Evolutionary conservation across 768 basidiomycete genomes (phyloP), one percentile per base, ranked within the genome.

Genomic region (Suillus occidentalis): DNA sequence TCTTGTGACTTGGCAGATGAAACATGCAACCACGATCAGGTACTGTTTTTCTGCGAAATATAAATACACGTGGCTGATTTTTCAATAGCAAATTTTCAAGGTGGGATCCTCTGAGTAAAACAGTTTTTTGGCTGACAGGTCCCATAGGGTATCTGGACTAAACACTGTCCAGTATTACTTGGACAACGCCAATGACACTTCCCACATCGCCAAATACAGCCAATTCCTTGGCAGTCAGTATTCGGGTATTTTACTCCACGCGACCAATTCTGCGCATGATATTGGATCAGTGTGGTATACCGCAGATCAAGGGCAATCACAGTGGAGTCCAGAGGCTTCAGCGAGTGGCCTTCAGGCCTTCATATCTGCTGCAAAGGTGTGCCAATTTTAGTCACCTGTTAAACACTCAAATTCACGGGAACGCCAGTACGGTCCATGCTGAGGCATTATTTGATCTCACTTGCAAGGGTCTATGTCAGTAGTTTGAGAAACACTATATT

Each of bases 81-180:
- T 34, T n/a, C 52, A 18, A 52, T 45, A 69, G 72, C 59, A 75
- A 70, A 60, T 71, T 6, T 76, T 76, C 69, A 71, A 83, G 82
- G 63, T 68, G n/a, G 47, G 34, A 25, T 36, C 31, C 60, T 47
- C 56, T 7, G 2, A 4, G 49, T 52, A 22, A 59, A 43, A 39
- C n/a, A 36, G 14, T 42, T 39, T 8, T 36, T 39, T 28, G 16
- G 28, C 50, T 50, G 47, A 65, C 52, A 62, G 22, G 25, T 61
- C 20, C 42, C 61, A 13, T 42, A 72, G 72, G 83, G 85, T 16
- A 65, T 85, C 20, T 84, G 84, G 83, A 84, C 77, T 18, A 86
- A 86, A 66, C 82, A 84, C 60, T n/a, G 65, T 85, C 6, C 79
- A 81, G 57, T 84, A 77, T 66, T 84, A 85, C 69, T 76, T 86